These are phyloP conservation scores for Vittaforma corneae DNA, from an alignment of 371 early-diverging fungal genomes.

Conservation along the genomic window DNA sequence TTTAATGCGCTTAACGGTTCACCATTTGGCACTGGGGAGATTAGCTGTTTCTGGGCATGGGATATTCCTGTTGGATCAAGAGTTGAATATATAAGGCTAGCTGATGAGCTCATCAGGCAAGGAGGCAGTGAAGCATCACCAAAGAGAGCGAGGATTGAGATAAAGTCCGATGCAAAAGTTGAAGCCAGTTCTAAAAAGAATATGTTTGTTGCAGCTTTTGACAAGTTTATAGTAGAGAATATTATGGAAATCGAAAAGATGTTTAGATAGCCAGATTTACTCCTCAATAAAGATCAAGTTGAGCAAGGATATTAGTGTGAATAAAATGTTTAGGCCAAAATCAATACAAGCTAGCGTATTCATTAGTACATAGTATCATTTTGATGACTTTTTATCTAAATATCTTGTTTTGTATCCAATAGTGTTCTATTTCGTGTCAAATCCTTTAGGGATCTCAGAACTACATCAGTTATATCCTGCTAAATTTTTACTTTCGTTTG, in stretches of 20 bases:
- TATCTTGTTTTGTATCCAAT: too few species aligned
- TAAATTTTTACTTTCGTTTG: too few species aligned
- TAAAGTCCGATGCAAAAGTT: not conserved
- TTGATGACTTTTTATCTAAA: too few species aligned
- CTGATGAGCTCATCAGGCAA: slow-evolving; percentile 35
- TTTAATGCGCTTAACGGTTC: slow-evolving; percentile 22
- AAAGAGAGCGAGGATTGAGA: not conserved
- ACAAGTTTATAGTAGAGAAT: slow-evolving; percentile 34
- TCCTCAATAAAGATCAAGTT: not conserved
- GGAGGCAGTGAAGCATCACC: not conserved
- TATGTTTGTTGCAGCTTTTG: slow-evolving; percentile 25
- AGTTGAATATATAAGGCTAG: slow-evolving; percentile 35
- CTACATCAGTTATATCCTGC: too few species aligned
- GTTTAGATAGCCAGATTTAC: slow-evolving; percentile 17
- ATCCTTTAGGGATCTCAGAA: too few species aligned
- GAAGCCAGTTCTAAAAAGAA: slow-evolving; percentile 13
- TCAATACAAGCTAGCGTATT: too few species aligned
- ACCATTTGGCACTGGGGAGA: slow-evolving; percentile 8
- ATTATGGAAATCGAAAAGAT: slow-evolving; percentile 28
- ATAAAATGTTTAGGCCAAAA: too few species aligned
- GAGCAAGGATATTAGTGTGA: too few species aligned
- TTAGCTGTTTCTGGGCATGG: slow-evolving; percentile 41
- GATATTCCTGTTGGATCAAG: slow-evolving; percentile 37
- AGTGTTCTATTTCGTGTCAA: too few species aligned
- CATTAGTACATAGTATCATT: too few species aligned